These are phyloP conservation scores for Trichaptum fuscoviolaceum DNA, from an alignment of 768 basidiomycete species.

Conservation along the genomic window DNA sequence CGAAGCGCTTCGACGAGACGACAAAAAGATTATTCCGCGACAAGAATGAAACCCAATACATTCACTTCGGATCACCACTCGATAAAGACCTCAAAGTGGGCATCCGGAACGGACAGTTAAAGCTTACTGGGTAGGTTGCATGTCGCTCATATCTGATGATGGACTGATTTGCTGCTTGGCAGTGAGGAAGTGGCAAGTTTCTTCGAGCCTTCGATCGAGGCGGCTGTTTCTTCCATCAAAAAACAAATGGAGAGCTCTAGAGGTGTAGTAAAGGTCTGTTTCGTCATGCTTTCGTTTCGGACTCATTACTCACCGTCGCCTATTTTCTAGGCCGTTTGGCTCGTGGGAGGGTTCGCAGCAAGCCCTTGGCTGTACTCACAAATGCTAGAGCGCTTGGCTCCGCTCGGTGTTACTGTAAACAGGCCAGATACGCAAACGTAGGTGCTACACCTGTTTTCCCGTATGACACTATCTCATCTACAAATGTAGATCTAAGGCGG, in stretches of 20 bases:
- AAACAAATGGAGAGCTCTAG: constrained; percentile 64
- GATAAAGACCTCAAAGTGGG: constrained; percentile 69
- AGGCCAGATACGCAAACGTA: constrained; percentile 79
- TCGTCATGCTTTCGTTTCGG: constrained; percentile 4
- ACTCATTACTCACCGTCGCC: constrained; percentile 5
- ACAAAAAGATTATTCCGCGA: constrained; percentile 77
- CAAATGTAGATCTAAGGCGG: constrained; percentile 67
- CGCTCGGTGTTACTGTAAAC: constrained; percentile 55
- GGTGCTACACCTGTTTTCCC: constrained; percentile 16
- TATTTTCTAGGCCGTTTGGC: constrained; percentile 64
- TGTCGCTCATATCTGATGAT: constrained; percentile 20
- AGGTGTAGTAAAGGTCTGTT: constrained; percentile 56
- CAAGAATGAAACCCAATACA: constrained; percentile 60
- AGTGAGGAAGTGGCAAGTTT: constrained; percentile 57
- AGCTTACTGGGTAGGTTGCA: constrained; percentile 54
- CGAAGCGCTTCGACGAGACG: constrained; percentile 75
- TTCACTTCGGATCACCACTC: constrained; percentile 72
- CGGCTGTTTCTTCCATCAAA: constrained; percentile 64
- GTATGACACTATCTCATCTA: constrained; percentile 1
- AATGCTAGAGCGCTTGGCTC: constrained; percentile 60
- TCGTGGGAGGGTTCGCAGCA: constrained; percentile 81
- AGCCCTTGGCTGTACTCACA: constrained; percentile 77
- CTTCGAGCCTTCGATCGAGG: constrained; percentile 76
- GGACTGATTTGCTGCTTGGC: neutral
- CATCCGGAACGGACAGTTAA: constrained; percentile 67